Base-by-base conservation (phyloP, 768 basidiomycete genomes). In the Suillus decipiens region DNA sequence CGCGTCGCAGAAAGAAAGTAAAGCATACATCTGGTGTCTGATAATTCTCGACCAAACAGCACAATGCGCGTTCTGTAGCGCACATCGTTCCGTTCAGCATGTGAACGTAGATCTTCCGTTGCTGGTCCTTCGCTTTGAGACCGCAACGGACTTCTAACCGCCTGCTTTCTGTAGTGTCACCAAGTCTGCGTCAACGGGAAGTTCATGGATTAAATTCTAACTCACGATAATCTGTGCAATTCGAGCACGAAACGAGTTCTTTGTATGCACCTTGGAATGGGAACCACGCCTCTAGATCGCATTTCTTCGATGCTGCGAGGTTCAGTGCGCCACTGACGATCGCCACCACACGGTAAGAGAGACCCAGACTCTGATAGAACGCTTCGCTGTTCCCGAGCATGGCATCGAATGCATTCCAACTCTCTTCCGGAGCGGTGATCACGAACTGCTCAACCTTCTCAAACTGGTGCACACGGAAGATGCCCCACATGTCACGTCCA, bases 401-500 rank as follows among this genome's bases (percentile, higher is more conserved):
- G 63, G 80, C 79, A 63, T 99, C 92, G 70, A 99, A 92, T 86
- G 89, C 90, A 75, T 87, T 89, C 90, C 96, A 95, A 72, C 95
- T 96, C 74, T 94, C 90, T 68, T 92, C 90, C 1, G 97, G 96
- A 31, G 94, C 90, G 8, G 96, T 98, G 69, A 99, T 84, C 79
- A 91, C 89, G 78, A 99, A 99, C 81, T 99, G 88, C 75, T 99
- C 97, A 59, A 99, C 86, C 81, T 99, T 99, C 79, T 99, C 97
- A 68, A 99, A 99, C 77, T 99, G 97, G 74, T 99, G 97, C 61
- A 99, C 96, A 28, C 97, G 93, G 88, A 99, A 99, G 77, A 99
- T 98, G 62, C 97, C 97, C 95, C 97, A 98, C 84, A 96, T 98
- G 69, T 99, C 97, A 61, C 95, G 90, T 4, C 97, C 97, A 9